phyloP scores from a whole-genome alignment of 2,329 filamentous ascomycete genomes.

The Colletotrichum brevisporum region DNA sequence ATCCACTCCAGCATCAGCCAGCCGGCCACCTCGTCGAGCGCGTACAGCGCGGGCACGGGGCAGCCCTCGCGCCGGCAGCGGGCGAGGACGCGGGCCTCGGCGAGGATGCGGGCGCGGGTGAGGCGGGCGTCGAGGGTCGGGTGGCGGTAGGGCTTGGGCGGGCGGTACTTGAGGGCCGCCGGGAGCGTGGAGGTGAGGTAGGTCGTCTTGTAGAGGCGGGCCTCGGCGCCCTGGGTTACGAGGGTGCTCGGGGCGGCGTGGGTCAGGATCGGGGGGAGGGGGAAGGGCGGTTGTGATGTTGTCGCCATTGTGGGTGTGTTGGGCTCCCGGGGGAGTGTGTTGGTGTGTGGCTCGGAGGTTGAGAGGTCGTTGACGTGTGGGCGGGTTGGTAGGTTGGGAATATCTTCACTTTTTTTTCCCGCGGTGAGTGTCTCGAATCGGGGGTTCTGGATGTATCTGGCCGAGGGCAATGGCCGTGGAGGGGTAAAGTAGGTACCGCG shows the following conservation, averaged over 20 bases:
- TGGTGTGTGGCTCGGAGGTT: neutral
- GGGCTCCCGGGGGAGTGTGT: neutral
- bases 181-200: slow-evolving; percentile 79
- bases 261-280: slow-evolving; percentile 76
- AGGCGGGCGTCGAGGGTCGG: slow-evolving; percentile 89
- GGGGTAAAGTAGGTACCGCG: slow-evolving; percentile 8
- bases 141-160: slow-evolving; percentile 92
- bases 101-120: slow-evolving; percentile 87
- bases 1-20: slow-evolving; percentile 92
- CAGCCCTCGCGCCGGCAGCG: slow-evolving; percentile 85
- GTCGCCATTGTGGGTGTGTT: slow-evolving; percentile 1
- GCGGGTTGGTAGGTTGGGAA: slow-evolving; percentile 32
- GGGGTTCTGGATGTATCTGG: neutral
- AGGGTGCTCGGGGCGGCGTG: slow-evolving; percentile 73
- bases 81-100: slow-evolving; percentile 88
- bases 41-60: slow-evolving; percentile 85
- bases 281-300: slow-evolving; percentile 48
- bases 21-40: slow-evolving; percentile 72
- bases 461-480: slow-evolving; percentile 4
- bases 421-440: neutral
- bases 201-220: slow-evolving; percentile 88
- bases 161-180: slow-evolving; percentile 91
- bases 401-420: slow-evolving; percentile 30
- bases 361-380: neutral
- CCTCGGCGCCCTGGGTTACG: slow-evolving; percentile 95